Percentiles rank a stretch among this genome's conserved stretches.
Conservation (phyloP, 2,329 filamentous ascomycete species). For the Fusarium xylarioides region DNA sequence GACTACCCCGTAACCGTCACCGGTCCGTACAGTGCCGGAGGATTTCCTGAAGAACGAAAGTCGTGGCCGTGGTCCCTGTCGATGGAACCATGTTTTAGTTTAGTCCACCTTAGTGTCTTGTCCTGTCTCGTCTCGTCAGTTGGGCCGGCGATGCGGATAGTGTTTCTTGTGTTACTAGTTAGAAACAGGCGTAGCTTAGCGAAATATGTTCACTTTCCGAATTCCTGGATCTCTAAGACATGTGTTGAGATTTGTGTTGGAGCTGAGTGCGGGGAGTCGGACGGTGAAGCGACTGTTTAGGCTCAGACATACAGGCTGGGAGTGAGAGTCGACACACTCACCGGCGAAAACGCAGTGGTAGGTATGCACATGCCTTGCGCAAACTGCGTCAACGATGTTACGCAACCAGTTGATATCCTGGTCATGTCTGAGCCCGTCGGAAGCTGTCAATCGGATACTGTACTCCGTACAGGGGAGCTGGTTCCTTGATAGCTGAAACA, state of each 20-base stretch:
- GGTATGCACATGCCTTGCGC: neutral
- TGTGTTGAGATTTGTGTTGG: neutral
- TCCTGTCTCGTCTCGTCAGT: neutral
- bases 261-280: neutral
- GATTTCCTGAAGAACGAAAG: neutral
- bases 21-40: neutral
- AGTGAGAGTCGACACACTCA: neutral
- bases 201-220: neutral
- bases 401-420: neutral
- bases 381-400: neutral
- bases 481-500: neutral
- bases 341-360: neutral
- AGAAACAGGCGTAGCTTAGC: slow-evolving; percentile 14
- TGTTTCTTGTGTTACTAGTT: slow-evolving; percentile 10
- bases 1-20: slow-evolving; percentile 2
- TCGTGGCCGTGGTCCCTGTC: neutral
- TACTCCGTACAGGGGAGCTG: neutral
- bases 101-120: neutral
- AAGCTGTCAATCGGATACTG: neutral
- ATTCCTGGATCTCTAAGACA: neutral
- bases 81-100: neutral
- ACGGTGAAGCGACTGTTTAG: neutral
- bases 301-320: neutral
- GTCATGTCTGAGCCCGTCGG: neutral
- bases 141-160: neutral